phyloP scores from a whole-genome alignment of 164 flowering plant genomes.

The Chimonanthus praecox region DNA sequence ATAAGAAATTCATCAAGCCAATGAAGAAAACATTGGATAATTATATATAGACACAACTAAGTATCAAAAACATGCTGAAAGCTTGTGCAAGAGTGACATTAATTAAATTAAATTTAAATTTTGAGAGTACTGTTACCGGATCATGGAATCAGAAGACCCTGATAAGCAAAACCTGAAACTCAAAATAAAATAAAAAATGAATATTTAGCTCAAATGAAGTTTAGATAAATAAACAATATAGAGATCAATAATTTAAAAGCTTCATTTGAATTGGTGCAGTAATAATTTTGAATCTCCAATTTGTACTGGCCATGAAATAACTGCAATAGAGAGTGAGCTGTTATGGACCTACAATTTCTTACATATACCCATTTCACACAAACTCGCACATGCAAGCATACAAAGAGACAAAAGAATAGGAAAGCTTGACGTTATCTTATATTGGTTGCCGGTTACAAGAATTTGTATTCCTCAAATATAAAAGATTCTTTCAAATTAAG shows the following conservation, averaged over 20 bases:
- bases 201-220: not conserved
- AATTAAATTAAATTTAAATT: not conserved
- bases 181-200: conserved; percentile 4
- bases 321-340: too few species aligned
- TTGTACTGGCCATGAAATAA: not conserved
- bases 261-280: not conserved
- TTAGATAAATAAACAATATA: not conserved
- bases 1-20: not conserved
- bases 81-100: not conserved
- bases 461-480: too few species aligned
- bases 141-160: conserved; percentile 99
- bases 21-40: not conserved
- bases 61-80: not conserved
- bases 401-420: too few species aligned
- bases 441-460: too few species aligned
- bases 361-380: too few species aligned
- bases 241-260: not conserved
- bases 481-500: too few species aligned
- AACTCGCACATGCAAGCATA: too few species aligned
- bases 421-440: too few species aligned
- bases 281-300: not conserved
- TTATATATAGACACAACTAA: not conserved
- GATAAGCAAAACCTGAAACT: conserved; percentile 81
- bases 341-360: too few species aligned
- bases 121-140: conserved; percentile 45